Evolutionary conservation across 1,284 basidiomycete genomes (phyloP).

Genomic region (Ceratobasidium sp.): DNA sequence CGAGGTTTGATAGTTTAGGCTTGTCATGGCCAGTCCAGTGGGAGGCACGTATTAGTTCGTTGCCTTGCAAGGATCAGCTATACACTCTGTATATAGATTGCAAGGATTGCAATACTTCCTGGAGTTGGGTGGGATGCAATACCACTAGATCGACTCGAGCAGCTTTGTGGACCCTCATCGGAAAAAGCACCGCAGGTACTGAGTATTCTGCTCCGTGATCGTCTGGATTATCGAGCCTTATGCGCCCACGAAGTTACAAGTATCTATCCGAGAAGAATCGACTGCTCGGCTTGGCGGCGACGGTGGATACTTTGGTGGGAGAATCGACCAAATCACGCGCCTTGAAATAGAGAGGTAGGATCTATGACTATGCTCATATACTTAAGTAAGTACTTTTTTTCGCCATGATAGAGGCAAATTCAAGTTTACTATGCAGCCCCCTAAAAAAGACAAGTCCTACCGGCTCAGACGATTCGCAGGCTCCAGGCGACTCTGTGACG

Average conservation of each 20-base stretch:
- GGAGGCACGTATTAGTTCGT: conserved; percentile 15
- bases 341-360: conserved; percentile 15
- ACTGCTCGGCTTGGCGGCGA: conserved; percentile 12
- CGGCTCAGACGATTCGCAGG: conserved; percentile 47
- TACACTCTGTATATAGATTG: conserved; percentile 9
- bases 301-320: conserved; percentile 32
- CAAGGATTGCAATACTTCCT: conserved; percentile 21
- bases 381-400: neutral
- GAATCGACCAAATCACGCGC: conserved; percentile 33
- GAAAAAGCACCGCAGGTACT: conserved; percentile 31
- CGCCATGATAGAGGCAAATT: neutral
- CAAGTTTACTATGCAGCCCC: conserved; percentile 32
- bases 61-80: neutral
- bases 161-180: conserved; percentile 29
- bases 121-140: conserved; percentile 45
- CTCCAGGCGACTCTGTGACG: conserved; percentile 43
- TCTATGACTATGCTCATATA: neutral
- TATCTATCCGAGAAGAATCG: conserved; percentile 11
- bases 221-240: neutral
- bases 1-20: conserved; percentile 43
- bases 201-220: conserved; percentile 7
- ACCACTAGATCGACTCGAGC: neutral
- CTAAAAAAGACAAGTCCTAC: conserved; percentile 34
- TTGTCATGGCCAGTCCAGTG: conserved; percentile 48
- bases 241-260: neutral